Evolutionary conservation across 768 basidiomycete genomes (phyloP).

Genomic region (Suillus lakei): DNA sequence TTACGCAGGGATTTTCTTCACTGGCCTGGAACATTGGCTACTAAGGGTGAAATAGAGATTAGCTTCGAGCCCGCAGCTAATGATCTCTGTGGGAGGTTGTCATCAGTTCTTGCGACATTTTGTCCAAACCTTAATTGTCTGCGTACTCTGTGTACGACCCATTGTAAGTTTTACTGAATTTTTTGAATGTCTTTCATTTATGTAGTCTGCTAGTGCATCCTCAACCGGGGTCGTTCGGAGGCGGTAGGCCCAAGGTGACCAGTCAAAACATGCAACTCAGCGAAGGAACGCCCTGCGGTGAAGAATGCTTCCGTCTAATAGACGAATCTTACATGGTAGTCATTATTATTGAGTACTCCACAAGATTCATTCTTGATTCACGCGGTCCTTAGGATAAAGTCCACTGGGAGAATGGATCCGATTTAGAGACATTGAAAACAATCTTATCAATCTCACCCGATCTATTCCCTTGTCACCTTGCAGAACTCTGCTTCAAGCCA

Average conservation of each 20-base stretch:
- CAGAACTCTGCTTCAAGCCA: slow-evolving; percentile 49
- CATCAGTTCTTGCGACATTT: slow-evolving; percentile 39
- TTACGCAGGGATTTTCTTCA: slow-evolving; percentile 41
- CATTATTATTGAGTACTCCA: background rate
- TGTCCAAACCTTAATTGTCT: slow-evolving; percentile 54
- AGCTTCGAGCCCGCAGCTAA: slow-evolving; percentile 21
- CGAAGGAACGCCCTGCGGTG: slow-evolving; percentile 36
- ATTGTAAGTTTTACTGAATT: slow-evolving; percentile 30
- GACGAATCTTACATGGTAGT: slow-evolving; percentile 5
- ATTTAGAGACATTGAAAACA: slow-evolving; percentile 32
- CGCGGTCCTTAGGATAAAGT: slow-evolving; percentile 19
- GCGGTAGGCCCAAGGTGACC: slow-evolving; percentile 28
- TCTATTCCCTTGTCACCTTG: slow-evolving; percentile 52
- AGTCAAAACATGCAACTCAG: slow-evolving; percentile 28
- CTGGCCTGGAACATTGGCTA: slow-evolving; percentile 42
- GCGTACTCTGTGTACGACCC: slow-evolving; percentile 43
- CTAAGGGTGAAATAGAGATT: slow-evolving; percentile 4
- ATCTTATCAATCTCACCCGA: slow-evolving; percentile 51
- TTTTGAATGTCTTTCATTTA: background rate
- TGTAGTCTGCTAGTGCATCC: background rate
- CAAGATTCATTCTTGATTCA: background rate
- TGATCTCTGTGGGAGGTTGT: slow-evolving; percentile 38
- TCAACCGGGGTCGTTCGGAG: background rate
- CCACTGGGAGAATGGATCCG: slow-evolving; percentile 30
- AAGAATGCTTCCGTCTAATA: slow-evolving; percentile 35